A percentile compares a stretch with the other conserved stretches of the same genome.
Evolutionary conservation across 192 early-diverging fungal species (phyloP).

Genomic region (Spinellus fusiger): DNA sequence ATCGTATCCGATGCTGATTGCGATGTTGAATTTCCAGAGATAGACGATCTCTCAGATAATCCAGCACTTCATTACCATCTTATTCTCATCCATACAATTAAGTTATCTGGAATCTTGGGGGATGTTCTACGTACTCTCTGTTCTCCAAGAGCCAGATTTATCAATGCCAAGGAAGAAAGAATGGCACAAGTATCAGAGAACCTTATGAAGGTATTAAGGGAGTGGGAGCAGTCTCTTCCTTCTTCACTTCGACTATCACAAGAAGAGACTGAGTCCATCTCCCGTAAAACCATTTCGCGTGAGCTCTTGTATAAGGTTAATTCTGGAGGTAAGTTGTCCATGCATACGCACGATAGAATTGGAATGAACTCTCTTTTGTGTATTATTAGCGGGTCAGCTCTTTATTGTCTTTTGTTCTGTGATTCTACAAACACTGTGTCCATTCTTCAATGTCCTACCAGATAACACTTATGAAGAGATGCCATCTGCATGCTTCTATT

Average conservation of each 20-base stretch:
- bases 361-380: too few relatives aligned
- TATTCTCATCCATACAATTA: slow-evolving; percentile 12
- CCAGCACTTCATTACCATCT: not conserved
- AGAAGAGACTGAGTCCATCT: slow-evolving; percentile 4
- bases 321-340: slow-evolving; percentile 5
- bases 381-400: too few relatives aligned
- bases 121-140: slow-evolving; percentile 24
- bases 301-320: slow-evolving; percentile 4
- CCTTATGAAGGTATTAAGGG: slow-evolving; percentile 6
- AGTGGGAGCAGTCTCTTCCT: slow-evolving; percentile 22
- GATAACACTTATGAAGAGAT: not conserved
- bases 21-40: slow-evolving; percentile 25
- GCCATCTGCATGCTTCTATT: not conserved
- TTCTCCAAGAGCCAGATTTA: slow-evolving; percentile 18
- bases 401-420: not conserved
- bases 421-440: not conserved
- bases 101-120: slow-evolving; percentile 22
- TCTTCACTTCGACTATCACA: slow-evolving; percentile 6
- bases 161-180: slow-evolving; percentile 6
- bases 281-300: not conserved
- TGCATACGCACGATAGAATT: too few relatives aligned
- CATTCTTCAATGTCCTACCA: not conserved
- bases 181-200: slow-evolving; percentile 6
- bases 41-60: not conserved
- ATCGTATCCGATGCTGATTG: slow-evolving; percentile 29